phyloP scores from a whole-genome alignment of 306 rosid genomes.

The Corylus heterophylla region DNA sequence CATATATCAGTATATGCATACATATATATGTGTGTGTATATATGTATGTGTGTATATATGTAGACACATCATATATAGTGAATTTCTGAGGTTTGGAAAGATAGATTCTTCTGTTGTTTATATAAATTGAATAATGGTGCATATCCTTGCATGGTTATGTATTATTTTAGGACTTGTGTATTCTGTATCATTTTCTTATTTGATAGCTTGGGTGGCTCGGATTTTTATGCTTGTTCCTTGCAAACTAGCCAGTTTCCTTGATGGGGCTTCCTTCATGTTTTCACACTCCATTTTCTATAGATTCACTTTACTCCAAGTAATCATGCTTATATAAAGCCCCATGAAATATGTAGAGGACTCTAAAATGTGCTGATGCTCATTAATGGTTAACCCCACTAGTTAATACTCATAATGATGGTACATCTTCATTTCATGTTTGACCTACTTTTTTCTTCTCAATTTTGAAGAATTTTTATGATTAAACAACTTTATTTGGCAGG shows the following conservation, averaged over 20 bases:
- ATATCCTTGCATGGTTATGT: neutral
- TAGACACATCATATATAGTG: neutral
- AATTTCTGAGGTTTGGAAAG: neutral
- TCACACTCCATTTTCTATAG: neutral
- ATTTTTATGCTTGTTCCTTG: neutral
- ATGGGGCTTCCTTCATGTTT: neutral
- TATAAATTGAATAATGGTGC: neutral
- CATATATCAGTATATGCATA: neutral
- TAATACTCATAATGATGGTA: neutral
- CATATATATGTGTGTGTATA: neutral
- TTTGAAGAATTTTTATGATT: constrained; percentile 11
- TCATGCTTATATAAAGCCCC: neutral
- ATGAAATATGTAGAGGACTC: neutral
- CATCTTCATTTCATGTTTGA: constrained; percentile 1
- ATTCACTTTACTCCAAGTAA: neutral
- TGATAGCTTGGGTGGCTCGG: neutral
- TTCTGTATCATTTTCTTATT: neutral
- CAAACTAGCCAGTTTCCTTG: neutral
- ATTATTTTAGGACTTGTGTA: neutral
- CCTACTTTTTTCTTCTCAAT: neutral
- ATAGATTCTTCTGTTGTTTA: neutral
- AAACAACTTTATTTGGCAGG: constrained; percentile 39
- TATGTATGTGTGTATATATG: no score
- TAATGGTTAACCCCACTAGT: neutral
- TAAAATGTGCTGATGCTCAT: neutral